A percentile compares a stretch with the other conserved stretches of the same genome.
phyloP scores from a whole-genome alignment of 2,329 filamentous ascomycete genomes.

The Sarocladium oryzae region DNA sequence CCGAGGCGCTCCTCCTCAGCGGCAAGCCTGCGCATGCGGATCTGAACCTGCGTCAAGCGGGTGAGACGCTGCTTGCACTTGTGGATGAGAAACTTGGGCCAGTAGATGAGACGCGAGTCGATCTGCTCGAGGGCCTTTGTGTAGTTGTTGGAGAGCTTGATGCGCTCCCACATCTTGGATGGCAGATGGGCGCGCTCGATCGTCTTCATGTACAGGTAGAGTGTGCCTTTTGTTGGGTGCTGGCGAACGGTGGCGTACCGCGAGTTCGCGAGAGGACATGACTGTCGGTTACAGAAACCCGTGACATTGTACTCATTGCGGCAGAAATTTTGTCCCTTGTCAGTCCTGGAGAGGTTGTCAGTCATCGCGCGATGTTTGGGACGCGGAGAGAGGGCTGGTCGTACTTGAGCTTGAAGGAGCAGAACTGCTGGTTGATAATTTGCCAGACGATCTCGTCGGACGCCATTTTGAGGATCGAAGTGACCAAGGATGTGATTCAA shows the following conservation, averaged over 20 bases:
- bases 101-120: constrained; percentile 82
- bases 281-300: constrained; percentile 78
- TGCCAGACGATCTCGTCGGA: constrained; percentile 98
- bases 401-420: constrained; percentile 89
- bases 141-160: constrained; percentile 87
- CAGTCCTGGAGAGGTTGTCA: constrained; percentile 50
- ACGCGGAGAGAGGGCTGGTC: constrained; percentile 19
- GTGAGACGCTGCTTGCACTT: constrained; percentile 97
- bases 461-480: constrained; percentile 50
- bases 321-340: constrained; percentile 88
- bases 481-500: not conserved
- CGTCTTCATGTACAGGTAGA: constrained; percentile 97
- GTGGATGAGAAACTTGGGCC: constrained; percentile 87
- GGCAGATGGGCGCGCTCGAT: constrained; percentile 84
- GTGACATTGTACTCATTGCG: constrained; percentile 89
- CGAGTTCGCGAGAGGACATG: constrained; percentile 84
- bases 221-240: constrained; percentile 69
- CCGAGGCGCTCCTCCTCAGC: constrained; percentile 86
- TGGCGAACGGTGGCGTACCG: constrained; percentile 88
- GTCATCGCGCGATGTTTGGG: constrained; percentile 6
- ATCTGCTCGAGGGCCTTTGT: constrained; percentile 81
- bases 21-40: constrained; percentile 70
- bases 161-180: constrained; percentile 88
- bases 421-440: constrained; percentile 93
- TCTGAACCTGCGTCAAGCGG: constrained; percentile 83